Percentiles rank a stretch among this genome's conserved stretches.
These are phyloP conservation scores for Effrenium voratum DNA, from an alignment of 73 alveolate species.

Conservation along the genomic window DNA sequence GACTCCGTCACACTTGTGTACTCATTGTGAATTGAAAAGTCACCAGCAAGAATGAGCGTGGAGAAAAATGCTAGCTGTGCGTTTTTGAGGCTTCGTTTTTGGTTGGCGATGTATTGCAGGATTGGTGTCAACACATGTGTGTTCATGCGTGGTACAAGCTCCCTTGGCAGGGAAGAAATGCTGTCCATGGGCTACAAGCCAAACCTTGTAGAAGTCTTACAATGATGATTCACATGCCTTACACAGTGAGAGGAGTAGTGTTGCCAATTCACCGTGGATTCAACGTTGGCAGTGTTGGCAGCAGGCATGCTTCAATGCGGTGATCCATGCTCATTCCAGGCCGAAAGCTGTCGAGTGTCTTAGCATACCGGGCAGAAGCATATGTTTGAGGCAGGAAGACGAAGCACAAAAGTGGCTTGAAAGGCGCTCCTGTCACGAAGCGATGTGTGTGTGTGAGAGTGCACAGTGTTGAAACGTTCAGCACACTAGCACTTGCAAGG, in stretches of 20 bases:
- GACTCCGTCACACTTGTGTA: background rate
- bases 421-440: background rate
- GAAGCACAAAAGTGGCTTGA: slow-evolving; percentile 63
- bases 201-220: slow-evolving; percentile 13
- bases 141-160: background rate
- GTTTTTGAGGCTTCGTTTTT: background rate
- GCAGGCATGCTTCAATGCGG: slow-evolving; percentile 52
- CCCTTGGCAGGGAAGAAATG: slow-evolving; percentile 26
- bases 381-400: background rate
- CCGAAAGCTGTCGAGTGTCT: background rate
- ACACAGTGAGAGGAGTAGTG: too few species aligned
- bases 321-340: slow-evolving; percentile 31
- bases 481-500: background rate
- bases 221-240: too few species aligned
- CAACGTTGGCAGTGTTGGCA: background rate
- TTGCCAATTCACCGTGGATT: too few species aligned
- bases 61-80: too few species aligned
- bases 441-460: background rate
- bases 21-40: background rate
- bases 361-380: background rate
- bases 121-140: background rate
- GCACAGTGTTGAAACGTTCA: background rate
- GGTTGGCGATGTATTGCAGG: background rate
- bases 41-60: too few species aligned
- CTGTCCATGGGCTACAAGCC: background rate